Percentiles rank a stretch among this genome's conserved stretches.
Conservation (phyloP, 345 rosid genomes). For the Triadica sebifera region DNA sequence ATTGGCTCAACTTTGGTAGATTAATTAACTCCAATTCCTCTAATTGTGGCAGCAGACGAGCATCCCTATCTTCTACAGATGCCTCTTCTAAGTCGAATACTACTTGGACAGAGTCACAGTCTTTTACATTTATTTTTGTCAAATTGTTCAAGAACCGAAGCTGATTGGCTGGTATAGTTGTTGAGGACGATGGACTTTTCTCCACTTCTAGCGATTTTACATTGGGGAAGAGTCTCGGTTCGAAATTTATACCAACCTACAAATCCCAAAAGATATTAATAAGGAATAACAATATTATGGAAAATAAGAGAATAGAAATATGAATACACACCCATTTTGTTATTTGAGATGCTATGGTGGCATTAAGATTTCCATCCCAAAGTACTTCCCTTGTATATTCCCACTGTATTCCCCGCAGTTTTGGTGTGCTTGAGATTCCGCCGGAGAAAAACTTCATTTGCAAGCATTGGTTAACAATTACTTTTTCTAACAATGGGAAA, state of each 20-base stretch:
- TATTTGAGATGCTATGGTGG: neutral
- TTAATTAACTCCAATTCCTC: neutral
- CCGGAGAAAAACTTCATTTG: neutral
- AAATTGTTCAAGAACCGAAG: neutral
- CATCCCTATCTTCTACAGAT: neutral
- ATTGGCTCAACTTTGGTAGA: constrained; percentile 6
- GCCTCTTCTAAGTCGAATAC: neutral
- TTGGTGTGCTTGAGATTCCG: neutral
- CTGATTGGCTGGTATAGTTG: neutral
- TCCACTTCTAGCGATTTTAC: no score
- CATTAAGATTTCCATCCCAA: neutral
- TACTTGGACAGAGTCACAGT: neutral
- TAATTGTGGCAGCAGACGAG: neutral
- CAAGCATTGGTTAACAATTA: neutral
- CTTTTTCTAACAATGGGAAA: neutral
- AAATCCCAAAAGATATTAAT: no score
- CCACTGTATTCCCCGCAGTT: neutral
- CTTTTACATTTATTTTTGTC: neutral
- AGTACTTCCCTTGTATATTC: neutral
- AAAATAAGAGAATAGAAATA: no score
- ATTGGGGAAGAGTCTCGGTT: no score
- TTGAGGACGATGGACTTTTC: neutral
- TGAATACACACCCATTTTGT: no score
- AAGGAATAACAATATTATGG: no score
- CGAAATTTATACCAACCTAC: no score